Evolutionary conservation across 306 rosid genomes (phyloP).

Genomic region (Trifolium repens): DNA sequence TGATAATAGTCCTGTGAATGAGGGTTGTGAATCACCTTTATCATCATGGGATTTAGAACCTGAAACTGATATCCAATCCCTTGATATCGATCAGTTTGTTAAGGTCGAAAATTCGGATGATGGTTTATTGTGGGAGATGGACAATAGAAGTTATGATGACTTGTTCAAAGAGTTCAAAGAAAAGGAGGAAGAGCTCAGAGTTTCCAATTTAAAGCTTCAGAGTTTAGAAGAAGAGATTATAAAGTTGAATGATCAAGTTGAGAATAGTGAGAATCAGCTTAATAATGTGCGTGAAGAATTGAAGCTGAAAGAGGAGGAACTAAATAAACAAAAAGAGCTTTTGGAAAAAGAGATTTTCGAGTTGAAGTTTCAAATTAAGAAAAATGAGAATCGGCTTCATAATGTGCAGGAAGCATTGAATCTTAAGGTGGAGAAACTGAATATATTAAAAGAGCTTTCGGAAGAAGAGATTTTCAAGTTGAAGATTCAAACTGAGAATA

Average conservation of each 20-base stretch:
- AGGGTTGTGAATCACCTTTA: conserved; percentile 46
- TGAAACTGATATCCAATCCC: conserved; percentile 40
- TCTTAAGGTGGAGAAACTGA: conserved; percentile 9
- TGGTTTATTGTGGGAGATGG: conserved; percentile 28
- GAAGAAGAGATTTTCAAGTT: background rate
- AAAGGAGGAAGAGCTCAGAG: background rate
- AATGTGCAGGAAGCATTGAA: conserved; percentile 38
- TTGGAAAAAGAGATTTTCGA: conserved; percentile 23
- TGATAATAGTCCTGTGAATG: conserved; percentile 58
- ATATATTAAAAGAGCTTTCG: background rate
- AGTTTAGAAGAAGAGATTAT: background rate
- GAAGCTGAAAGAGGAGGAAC: conserved; percentile 46
- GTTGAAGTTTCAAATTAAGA: conserved; percentile 40
- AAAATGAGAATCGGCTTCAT: conserved; percentile 43
- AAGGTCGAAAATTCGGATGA: conserved; percentile 38
- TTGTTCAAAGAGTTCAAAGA: background rate
- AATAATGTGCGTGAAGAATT: background rate
- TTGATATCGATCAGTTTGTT: background rate
- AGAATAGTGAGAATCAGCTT: background rate
- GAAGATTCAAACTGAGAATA: too few species aligned
- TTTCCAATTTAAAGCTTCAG: background rate
- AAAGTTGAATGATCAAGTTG: background rate
- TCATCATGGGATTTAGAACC: conserved; percentile 42
- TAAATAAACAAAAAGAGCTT: conserved; percentile 5
- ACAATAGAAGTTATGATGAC: conserved; percentile 24